Conservation (phyloP, 129 eudicot species). For the Tagetes erecta region DNA sequence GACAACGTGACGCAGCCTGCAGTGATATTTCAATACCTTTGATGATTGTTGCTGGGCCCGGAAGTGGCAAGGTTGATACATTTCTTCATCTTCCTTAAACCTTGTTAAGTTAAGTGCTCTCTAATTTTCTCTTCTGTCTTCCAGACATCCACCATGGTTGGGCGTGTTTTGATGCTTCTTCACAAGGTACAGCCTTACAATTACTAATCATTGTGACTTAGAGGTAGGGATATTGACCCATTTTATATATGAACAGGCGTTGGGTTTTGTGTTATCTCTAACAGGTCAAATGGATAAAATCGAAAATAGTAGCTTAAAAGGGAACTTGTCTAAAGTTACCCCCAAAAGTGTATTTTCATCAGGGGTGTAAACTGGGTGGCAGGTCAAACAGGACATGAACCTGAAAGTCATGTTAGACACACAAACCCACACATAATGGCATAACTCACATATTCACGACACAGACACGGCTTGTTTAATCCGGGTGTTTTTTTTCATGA, state of each 20-base stretch:
- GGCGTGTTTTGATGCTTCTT: constrained; percentile 90
- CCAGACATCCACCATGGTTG: constrained; percentile 99
- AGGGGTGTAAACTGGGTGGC: background rate
- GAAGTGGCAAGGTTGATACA: constrained; percentile 91
- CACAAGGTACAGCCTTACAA: constrained; percentile 54
- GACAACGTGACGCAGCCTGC: constrained; percentile 91
- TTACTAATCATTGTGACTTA: constrained; percentile 5
- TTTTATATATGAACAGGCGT: background rate
- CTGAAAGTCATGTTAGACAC: background rate
- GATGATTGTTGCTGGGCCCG: constrained; percentile 97
- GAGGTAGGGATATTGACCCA: background rate
- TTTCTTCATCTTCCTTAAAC: constrained; percentile 6
- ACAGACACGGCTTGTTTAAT: background rate
- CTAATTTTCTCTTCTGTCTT: background rate
- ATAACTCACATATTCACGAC: background rate
- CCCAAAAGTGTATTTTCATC: background rate
- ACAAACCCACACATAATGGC: background rate
- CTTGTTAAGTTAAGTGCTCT: constrained; percentile 16
- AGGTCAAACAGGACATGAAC: background rate
- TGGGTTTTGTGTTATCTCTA: background rate
- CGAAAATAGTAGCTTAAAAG: background rate
- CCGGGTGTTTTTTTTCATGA: background rate
- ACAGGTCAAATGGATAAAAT: background rate
- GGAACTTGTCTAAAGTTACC: background rate
- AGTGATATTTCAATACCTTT: constrained; percentile 80